Percentiles rank a stretch among this genome's conserved stretches.
Conservation (phyloP, 352 stramenopile genomes). For the Globisporangium barbulae region DNA sequence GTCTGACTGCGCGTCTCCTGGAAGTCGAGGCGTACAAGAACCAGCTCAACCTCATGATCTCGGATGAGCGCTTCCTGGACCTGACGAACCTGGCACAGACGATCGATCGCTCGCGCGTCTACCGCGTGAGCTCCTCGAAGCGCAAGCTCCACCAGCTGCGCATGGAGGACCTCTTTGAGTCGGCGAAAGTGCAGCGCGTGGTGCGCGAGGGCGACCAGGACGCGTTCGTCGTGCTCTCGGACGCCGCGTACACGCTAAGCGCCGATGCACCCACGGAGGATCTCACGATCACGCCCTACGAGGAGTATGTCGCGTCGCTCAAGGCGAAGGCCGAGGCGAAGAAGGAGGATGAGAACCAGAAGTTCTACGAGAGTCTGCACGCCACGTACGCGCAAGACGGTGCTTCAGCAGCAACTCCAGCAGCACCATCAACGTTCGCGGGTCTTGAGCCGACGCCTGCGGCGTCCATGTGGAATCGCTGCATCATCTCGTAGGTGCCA, state of each 20-base stretch:
- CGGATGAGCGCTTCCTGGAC: conserved; percentile 60
- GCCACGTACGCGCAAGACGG: conserved; percentile 3
- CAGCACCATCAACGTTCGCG: conserved; percentile 5
- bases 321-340: conserved; percentile 23
- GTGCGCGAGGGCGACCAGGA: conserved; percentile 60
- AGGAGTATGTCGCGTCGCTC: conserved; percentile 38
- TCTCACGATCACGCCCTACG: conserved; percentile 51
- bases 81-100: conserved; percentile 46
- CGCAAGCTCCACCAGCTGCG: conserved; percentile 57
- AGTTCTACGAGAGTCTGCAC: conserved; percentile 30
- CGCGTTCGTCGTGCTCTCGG: conserved; percentile 49
- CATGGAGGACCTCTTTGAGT: conserved; percentile 64
- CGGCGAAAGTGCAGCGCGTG: conserved; percentile 61
- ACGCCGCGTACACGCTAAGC: conserved; percentile 24
- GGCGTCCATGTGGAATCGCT: conserved; percentile 44
- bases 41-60: conserved; percentile 80
- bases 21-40: conserved; percentile 63
- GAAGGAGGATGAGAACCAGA: conserved; percentile 28
- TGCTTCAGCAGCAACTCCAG: conserved; percentile 9
- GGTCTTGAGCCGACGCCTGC: conserved; percentile 15
- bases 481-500: conserved; percentile 51
- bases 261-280: conserved; percentile 32
- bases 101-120: conserved; percentile 65
- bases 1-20: conserved; percentile 33
- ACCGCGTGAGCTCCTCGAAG: conserved; percentile 61